Evolutionary conservation across 352 stramenopile species (phyloP).

Genomic region (Thalassiosira hispida): DNA sequence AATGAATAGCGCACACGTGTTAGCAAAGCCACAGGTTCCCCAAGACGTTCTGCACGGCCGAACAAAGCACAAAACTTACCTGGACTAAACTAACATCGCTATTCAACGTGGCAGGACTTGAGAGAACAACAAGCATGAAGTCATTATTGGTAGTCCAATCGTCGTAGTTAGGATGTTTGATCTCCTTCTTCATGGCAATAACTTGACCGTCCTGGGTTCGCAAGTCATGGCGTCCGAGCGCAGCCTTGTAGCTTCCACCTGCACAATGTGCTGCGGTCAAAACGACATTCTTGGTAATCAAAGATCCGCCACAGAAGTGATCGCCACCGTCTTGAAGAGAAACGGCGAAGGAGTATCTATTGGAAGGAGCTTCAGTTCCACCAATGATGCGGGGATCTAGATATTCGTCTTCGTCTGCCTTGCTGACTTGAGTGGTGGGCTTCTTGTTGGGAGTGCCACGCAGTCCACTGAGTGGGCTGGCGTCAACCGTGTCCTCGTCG

Average conservation of each 20-base stretch:
- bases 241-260: slow-evolving; percentile 26
- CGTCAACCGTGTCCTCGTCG: no score
- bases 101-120: background rate
- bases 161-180: slow-evolving; percentile 58
- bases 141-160: slow-evolving; percentile 48
- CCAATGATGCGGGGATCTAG: slow-evolving; percentile 10
- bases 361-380: background rate
- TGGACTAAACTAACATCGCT: slow-evolving; percentile 30
- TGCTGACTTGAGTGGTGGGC: background rate
- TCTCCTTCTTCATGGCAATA: slow-evolving; percentile 13
- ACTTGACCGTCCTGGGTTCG: slow-evolving; percentile 16
- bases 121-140: slow-evolving; percentile 53
- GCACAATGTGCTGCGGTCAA: slow-evolving; percentile 51
- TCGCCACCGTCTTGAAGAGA: slow-evolving; percentile 29
- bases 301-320: slow-evolving; percentile 45
- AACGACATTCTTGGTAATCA: slow-evolving; percentile 36
- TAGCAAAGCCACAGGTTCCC: no score
- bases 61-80: no score
- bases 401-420: background rate
- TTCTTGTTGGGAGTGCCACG: no score
- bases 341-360: slow-evolving; percentile 24
- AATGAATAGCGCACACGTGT: no score
- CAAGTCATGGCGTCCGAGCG: slow-evolving; percentile 43
- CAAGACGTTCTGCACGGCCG: no score
- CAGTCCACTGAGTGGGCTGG: no score